phyloP scores from a whole-genome alignment of 805 yeast genomes.

The Cyberlindnera meyerae region DNA sequence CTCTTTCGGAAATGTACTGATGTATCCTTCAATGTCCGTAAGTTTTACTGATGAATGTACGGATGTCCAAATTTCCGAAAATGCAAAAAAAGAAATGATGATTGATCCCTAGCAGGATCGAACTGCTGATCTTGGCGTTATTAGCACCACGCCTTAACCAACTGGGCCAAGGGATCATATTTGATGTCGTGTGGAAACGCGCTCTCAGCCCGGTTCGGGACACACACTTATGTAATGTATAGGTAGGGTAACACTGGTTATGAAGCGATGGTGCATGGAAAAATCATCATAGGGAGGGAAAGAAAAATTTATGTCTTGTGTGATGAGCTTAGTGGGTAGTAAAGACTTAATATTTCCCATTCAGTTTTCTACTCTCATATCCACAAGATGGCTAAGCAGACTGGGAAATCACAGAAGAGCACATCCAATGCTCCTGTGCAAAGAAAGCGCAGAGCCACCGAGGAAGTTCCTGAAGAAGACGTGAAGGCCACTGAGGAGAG shows the following conservation, averaged over 20 bases:
- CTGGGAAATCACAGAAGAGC: neutral
- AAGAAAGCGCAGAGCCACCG: slow-evolving; percentile 22
- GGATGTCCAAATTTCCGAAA: no score
- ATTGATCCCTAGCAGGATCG: slow-evolving; percentile 77
- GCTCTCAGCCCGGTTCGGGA: no score
- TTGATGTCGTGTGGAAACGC: no score
- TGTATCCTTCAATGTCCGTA: no score
- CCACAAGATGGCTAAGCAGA: slow-evolving; percentile 7
- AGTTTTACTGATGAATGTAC: no score
- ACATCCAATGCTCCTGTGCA: neutral
- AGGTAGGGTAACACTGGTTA: no score
- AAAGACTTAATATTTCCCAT: neutral
- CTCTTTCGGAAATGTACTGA: no score
- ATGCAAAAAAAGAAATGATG: slow-evolving; percentile 25
- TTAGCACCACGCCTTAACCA: slow-evolving; percentile 59
- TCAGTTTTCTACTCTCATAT: neutral
- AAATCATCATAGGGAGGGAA: no score
- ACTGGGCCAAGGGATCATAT: slow-evolving; percentile 52
- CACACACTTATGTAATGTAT: no score
- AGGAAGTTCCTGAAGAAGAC: slow-evolving; percentile 9
- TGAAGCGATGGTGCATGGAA: no score
- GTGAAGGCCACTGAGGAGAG: slow-evolving; percentile 8
- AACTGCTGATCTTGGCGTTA: slow-evolving; percentile 68
- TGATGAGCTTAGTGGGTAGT: neutral
- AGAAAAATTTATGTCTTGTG: no score